Conservation (phyloP, 345 rosid species). For the Brassica cretica region DNA sequence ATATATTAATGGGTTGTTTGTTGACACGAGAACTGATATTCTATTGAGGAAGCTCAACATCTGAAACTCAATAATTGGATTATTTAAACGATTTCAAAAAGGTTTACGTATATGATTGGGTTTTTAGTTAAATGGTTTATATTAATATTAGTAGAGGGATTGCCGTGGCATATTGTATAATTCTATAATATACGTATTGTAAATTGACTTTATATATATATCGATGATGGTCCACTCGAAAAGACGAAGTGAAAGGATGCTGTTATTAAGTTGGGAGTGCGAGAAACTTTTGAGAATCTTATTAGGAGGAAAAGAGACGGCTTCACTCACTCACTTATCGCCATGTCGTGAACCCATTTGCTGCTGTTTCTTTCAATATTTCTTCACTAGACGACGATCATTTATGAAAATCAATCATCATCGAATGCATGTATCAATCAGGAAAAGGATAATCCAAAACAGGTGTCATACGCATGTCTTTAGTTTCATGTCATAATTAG, state of each 20-base stretch:
- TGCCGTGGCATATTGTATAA: neutral
- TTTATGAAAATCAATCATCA: constrained; percentile 11
- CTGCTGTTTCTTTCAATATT: constrained; percentile 1
- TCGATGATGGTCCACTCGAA: constrained; percentile 8
- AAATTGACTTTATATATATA: neutral
- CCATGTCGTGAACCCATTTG: constrained; percentile 18
- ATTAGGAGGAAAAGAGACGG: constrained; percentile 11
- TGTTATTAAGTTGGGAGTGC: neutral
- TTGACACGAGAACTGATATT: neutral
- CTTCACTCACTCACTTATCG: constrained; percentile 3
- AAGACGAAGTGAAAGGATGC: constrained; percentile 8
- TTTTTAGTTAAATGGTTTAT: neutral
- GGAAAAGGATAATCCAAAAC: constrained; percentile 1
- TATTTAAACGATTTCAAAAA: neutral
- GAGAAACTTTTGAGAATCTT: neutral
- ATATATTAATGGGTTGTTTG: neutral
- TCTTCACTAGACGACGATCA: constrained; percentile 14
- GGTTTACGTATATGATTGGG: neutral
- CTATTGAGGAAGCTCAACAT: constrained; percentile 5
- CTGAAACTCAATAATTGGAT: constrained; percentile 11
- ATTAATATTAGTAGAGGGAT: neutral
- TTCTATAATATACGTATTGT: neutral
- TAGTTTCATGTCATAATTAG: neutral
- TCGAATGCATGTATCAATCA: constrained; percentile 4
- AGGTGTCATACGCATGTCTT: constrained; percentile 14